phyloP scores from a whole-genome alignment of 1,284 basidiomycete species.

The Leucocoprinus gongylophorus region DNA sequence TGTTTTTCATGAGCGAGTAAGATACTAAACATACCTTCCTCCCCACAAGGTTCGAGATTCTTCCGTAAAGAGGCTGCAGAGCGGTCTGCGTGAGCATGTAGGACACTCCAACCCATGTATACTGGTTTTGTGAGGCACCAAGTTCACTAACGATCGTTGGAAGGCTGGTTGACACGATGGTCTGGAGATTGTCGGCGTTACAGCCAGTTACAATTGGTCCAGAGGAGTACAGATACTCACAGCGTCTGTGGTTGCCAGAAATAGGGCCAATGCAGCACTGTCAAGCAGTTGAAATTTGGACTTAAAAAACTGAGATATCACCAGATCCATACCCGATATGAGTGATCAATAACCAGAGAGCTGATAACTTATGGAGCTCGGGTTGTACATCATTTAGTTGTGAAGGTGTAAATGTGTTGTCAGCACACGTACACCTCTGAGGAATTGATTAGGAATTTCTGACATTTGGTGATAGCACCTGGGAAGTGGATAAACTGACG shows the following conservation, averaged over 20 bases:
- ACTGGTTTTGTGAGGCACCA: slow-evolving; percentile 55
- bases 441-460: slow-evolving; percentile 2
- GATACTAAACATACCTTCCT: slow-evolving; percentile 48
- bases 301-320: slow-evolving; percentile 7
- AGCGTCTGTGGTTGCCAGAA: slow-evolving; percentile 76
- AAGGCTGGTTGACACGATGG: slow-evolving; percentile 73
- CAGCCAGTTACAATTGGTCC: background rate
- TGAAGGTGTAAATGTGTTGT: slow-evolving; percentile 18
- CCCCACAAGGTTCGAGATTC: slow-evolving; percentile 69
- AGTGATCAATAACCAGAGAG: slow-evolving; percentile 41
- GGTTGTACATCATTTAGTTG: slow-evolving; percentile 19
- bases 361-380: slow-evolving; percentile 32
- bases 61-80: slow-evolving; percentile 73
- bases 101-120: slow-evolving; percentile 77
- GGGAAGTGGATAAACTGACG: background rate
- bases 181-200: slow-evolving; percentile 35
- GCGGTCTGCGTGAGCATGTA: slow-evolving; percentile 81
- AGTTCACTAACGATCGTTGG: slow-evolving; percentile 70
- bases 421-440: slow-evolving; percentile 18
- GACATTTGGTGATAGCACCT: background rate
- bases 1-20: slow-evolving; percentile 9
- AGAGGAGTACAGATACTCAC: slow-evolving; percentile 37
- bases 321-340: slow-evolving; percentile 44
- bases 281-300: slow-evolving; percentile 11
- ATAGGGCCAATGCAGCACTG: slow-evolving; percentile 68